These are phyloP conservation scores for Picea glauca DNA, from an alignment of 75 land plant genomes.

Conservation along the genomic window DNA sequence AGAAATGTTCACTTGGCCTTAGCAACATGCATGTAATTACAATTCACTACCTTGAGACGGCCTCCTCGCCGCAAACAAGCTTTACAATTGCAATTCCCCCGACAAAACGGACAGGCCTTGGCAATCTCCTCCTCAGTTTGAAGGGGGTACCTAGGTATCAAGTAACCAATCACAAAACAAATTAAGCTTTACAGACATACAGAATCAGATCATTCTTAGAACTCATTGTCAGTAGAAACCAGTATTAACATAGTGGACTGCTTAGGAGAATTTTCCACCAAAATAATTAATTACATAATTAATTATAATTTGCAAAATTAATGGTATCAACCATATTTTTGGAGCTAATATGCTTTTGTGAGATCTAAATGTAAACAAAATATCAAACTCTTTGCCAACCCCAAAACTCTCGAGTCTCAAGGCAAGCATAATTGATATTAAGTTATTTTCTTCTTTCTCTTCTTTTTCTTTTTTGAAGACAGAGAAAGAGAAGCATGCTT, in stretches of 20 bases:
- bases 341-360: no score
- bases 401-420: no score
- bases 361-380: no score
- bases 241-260: not conserved
- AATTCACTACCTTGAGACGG: conserved; percentile 22
- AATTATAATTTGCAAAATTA: not conserved
- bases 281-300: not conserved
- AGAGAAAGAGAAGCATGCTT: no score
- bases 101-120: conserved; percentile 66
- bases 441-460: no score
- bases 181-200: not conserved
- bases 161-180: not conserved
- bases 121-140: conserved; percentile 54
- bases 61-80: conserved; percentile 36
- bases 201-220: not conserved
- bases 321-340: no score
- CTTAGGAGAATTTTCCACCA: not conserved
- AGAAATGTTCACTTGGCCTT: not conserved
- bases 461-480: no score
- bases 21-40: conserved; percentile 21
- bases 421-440: no score
- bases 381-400: no score
- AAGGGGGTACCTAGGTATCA: conserved; percentile 46
- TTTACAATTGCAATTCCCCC: conserved; percentile 70
- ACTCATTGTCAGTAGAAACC: not conserved